Evolutionary conservation across 2,329 filamentous ascomycete species (phyloP).

Genomic region (Apiospora saccharicola): DNA sequence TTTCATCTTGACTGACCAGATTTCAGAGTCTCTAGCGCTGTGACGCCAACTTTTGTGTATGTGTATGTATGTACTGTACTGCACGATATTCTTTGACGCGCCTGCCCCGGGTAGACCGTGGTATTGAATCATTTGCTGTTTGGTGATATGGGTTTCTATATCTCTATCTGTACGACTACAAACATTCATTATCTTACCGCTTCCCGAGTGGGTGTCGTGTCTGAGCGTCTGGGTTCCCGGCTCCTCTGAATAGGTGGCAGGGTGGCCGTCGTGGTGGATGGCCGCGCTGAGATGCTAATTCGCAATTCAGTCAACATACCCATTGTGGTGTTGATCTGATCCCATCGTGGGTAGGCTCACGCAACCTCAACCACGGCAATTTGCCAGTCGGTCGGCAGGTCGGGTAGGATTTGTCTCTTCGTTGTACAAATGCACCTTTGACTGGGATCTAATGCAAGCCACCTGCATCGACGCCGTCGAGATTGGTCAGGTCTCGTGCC

Average conservation of each 20-base stretch:
- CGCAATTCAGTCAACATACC: not conserved
- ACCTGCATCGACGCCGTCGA: not conserved
- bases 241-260: conserved; percentile 6
- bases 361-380: not conserved
- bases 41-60: conserved; percentile 1
- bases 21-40: not conserved
- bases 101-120: not conserved
- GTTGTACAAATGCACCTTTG: conserved; percentile 22
- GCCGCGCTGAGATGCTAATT: conserved; percentile 9
- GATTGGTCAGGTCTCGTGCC: conserved; percentile 12
- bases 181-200: not conserved
- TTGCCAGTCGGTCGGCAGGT: not conserved
- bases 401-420: not conserved
- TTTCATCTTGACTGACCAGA: conserved; percentile 6
- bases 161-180: not conserved
- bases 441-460: conserved; percentile 21
- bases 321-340: conserved; percentile 14
- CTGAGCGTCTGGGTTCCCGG: not conserved
- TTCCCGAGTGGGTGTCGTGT: conserved; percentile 5
- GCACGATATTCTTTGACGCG: conserved; percentile 3
- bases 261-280: conserved; percentile 13
- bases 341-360: conserved; percentile 1
- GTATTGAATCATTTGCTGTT: conserved; percentile 16
- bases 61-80: conserved; percentile 8
- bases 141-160: not conserved